These are phyloP conservation scores for Apiospora aurea DNA, from an alignment of 2,329 filamentous ascomycete species.

Conservation along the genomic window DNA sequence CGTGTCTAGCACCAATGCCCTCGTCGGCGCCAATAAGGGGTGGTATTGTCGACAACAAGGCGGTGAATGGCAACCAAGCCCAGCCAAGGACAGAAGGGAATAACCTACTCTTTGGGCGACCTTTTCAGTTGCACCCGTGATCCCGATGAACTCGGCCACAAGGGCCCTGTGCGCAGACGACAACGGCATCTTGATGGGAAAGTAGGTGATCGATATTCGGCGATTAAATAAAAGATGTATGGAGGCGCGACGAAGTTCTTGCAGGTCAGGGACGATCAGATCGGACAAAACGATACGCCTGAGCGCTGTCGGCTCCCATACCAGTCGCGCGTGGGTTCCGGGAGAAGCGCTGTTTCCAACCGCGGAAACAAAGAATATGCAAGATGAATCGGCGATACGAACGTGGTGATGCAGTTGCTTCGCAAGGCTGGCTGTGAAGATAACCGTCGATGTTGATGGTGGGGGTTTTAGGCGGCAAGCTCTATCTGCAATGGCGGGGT, in stretches of 20 bases:
- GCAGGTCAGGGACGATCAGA: slow-evolving; percentile 9
- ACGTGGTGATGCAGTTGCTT: not conserved
- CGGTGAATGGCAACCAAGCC: not conserved
- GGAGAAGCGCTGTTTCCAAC: not conserved
- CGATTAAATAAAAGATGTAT: not conserved
- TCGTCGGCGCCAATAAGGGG: not conserved
- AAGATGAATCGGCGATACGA: not conserved
- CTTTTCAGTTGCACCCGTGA: slow-evolving; percentile 40
- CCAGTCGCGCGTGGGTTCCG: not conserved
- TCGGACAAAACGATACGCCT: not conserved
- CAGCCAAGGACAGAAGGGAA: not conserved
- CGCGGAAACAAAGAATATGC: not conserved
- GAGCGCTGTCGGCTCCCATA: slow-evolving; percentile 19
- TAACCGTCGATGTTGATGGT: not conserved
- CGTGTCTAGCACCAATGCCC: too few relatives aligned
- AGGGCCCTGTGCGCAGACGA: slow-evolving; percentile 38
- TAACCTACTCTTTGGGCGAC: slow-evolving; percentile 26
- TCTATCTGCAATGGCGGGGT: slow-evolving; percentile 2
- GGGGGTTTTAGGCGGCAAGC: slow-evolving; percentile 19
- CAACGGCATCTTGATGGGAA: slow-evolving; percentile 30
- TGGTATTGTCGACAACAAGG: not conserved
- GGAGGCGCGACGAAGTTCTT: not conserved
- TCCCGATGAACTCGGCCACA: slow-evolving; percentile 38
- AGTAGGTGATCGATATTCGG: not conserved
- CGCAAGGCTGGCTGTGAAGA: slow-evolving; percentile 14